Evolutionary conservation across 2,329 filamentous ascomycete species (phyloP), one percentile per base, ranked within the genome.

Genomic region (Epicoccum nigrum): DNA sequence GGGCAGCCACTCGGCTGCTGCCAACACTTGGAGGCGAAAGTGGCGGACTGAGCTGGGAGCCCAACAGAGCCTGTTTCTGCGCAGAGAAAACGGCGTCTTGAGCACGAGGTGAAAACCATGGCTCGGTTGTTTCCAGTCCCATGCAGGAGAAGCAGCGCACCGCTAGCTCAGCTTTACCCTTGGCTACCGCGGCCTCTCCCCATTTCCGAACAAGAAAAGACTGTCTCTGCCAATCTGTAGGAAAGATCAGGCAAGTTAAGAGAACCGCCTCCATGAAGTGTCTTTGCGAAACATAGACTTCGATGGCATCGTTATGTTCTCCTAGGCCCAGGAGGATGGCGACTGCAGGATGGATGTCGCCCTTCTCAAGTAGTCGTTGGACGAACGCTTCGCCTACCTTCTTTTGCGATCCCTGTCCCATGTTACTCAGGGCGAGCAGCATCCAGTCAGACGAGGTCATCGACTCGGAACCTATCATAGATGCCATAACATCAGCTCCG

Each of bases 361-460:
- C 92, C 57, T 87, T 90, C 71, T 95, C 92, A 1, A 99, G 81
- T 1, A 99, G 80, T 41, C 92, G 86, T 71, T 96, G 92, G 1
- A 96, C 90, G 62, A 96, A 96, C 3, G 91, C 87, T 51, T 93
- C 88, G 1, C 90, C 92, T 13, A 97, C 85, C 71, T 96, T 95
- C 70, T 95, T 92, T 64, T 95, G 90, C 1, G 91, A 91, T 30
- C 77, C 76, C 31, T 74, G 69, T 0, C 89, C 91, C 74, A 97
- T 95, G 32, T 90, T 89, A 67, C 90, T 96, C 43, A 99, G 76
- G 9, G 94, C 93, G 28, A 99, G 78, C 51, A 97, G 77, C 91
- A 99, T 97, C 94, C 94, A 99, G 73, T 97, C 94, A 0, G 90
- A 90, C 2, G 89, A 91, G 8, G 91, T 93, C 83, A 94, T 92